Percentiles rank a stretch among this genome's conserved stretches.
These are phyloP conservation scores for Calcarisporium arbuscula DNA, from an alignment of 2,329 filamentous ascomycete species.

Conservation along the genomic window DNA sequence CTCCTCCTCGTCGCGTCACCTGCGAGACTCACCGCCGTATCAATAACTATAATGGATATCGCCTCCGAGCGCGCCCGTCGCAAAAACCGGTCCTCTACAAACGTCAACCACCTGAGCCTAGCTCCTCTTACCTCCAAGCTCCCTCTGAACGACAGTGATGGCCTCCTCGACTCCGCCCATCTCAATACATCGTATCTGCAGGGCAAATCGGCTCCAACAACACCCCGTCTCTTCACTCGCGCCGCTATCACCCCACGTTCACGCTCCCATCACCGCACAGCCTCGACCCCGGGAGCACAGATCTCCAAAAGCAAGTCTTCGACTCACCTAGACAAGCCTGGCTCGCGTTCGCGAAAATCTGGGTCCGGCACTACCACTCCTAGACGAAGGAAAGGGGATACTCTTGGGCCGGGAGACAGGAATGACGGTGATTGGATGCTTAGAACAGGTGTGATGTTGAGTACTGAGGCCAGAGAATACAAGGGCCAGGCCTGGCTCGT, in stretches of 20 bases:
- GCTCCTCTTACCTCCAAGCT: conserved; percentile 59
- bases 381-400: conserved; percentile 26
- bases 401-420: conserved; percentile 26
- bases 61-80: conserved; percentile 49
- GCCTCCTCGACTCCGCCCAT: conserved; percentile 31
- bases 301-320: conserved; percentile 59
- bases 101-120: conserved; percentile 54
- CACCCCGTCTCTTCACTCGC: conserved; percentile 55
- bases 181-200: conserved; percentile 48
- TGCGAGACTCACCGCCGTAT: not conserved
- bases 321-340: conserved; percentile 39
- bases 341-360: conserved; percentile 14
- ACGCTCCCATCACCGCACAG: conserved; percentile 36
- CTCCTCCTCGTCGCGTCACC: conserved; percentile 1
- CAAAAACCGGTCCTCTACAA: conserved; percentile 53
- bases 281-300: conserved; percentile 26
- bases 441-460: conserved; percentile 55
- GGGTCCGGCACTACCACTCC: conserved; percentile 27
- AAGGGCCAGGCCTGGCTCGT: conserved; percentile 65
- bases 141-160: conserved; percentile 48
- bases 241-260: conserved; percentile 42
- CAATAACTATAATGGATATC: conserved; percentile 47
- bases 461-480: conserved; percentile 55
- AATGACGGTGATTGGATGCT: conserved; percentile 60
- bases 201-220: conserved; percentile 57